These are phyloP conservation scores for Pseudogymnoascus sp. DNA, from an alignment of 2,329 filamentous ascomycete species.

Conservation along the genomic window DNA sequence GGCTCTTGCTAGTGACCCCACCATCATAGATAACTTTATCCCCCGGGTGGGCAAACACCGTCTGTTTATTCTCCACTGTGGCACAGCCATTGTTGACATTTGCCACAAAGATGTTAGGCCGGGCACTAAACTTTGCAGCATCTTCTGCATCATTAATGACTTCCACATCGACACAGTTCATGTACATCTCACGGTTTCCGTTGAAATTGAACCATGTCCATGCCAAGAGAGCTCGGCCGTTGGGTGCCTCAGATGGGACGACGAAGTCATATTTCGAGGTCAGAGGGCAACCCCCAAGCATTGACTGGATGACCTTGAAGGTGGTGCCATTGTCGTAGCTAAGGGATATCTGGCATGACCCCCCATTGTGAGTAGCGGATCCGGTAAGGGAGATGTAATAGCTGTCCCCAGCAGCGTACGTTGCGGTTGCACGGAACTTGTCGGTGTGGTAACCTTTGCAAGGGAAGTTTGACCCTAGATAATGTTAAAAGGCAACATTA, in stretches of 20 bases:
- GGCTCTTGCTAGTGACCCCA: background rate
- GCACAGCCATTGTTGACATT: constrained; percentile 3
- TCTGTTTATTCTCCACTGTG: background rate
- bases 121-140: constrained; percentile 30
- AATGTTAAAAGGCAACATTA: background rate
- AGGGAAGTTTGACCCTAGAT: constrained; percentile 1
- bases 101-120: constrained; percentile 49
- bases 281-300: constrained; percentile 50
- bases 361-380: constrained; percentile 42
- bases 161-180: constrained; percentile 52
- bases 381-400: constrained; percentile 26
- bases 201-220: constrained; percentile 50
- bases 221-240: constrained; percentile 21
- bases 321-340: constrained; percentile 50
- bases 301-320: constrained; percentile 53
- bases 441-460: background rate
- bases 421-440: background rate
- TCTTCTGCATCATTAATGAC: constrained; percentile 13
- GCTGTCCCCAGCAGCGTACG: background rate
- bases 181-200: constrained; percentile 59
- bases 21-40: background rate
- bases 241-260: constrained; percentile 22
- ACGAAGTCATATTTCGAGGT: constrained; percentile 29
- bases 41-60: background rate
- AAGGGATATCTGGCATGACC: constrained; percentile 51